These are phyloP conservation scores for Botrytis pseudocinerea DNA, from an alignment of 2,329 filamentous ascomycete species.

Conservation along the genomic window DNA sequence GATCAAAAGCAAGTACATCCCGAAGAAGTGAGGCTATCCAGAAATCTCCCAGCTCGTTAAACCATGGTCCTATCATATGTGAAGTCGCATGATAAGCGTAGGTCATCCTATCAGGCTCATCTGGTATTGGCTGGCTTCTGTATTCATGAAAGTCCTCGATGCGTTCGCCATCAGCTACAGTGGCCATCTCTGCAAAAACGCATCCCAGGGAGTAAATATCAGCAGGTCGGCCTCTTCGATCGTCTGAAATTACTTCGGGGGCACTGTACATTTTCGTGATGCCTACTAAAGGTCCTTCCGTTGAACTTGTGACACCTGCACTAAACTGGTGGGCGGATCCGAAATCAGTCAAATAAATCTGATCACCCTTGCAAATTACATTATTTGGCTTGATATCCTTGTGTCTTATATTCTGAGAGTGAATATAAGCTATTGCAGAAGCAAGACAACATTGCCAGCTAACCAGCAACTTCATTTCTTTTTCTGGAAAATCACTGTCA, in stretches of 20 bases:
- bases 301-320: constrained; percentile 27
- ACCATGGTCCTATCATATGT: constrained; percentile 29
- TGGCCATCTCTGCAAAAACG: constrained; percentile 29
- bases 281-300: constrained; percentile 26
- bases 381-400: constrained; percentile 34
- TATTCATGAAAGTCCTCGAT: constrained; percentile 31
- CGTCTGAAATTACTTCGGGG: constrained; percentile 26
- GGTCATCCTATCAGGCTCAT: constrained; percentile 27
- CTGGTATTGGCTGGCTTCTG: constrained; percentile 25
- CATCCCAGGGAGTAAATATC: constrained; percentile 31
- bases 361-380: constrained; percentile 27
- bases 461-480: constrained; percentile 20
- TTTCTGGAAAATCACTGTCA: constrained; percentile 26
- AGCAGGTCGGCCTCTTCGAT: constrained; percentile 26
- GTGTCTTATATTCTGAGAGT: constrained; percentile 28
- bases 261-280: constrained; percentile 32
- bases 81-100: constrained; percentile 29
- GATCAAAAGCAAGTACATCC: constrained; percentile 23
- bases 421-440: constrained; percentile 28
- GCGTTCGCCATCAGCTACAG: constrained; percentile 23
- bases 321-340: constrained; percentile 29
- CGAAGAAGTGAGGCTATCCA: constrained; percentile 23
- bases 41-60: constrained; percentile 19
- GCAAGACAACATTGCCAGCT: constrained; percentile 29
- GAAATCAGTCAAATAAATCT: constrained; percentile 31